Base-by-base conservation (phyloP, 345 rosid species). In the Turritis glabra region DNA sequence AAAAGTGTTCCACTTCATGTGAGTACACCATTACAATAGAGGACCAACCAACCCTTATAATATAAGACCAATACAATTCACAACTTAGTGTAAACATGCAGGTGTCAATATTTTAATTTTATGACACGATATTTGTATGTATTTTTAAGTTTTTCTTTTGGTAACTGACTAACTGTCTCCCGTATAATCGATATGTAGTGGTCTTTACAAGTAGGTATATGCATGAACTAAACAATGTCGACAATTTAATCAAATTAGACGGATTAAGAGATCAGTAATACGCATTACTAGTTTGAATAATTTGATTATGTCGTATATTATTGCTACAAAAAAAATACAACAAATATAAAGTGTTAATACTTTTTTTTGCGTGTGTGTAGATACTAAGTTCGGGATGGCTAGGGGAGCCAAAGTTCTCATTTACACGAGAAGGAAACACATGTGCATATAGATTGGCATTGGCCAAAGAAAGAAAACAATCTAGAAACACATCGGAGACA, bases 61-160 rank as follows among this genome's bases (percentile, higher is more conserved):
- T 69, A 54, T 40, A 68, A 40, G 29, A 55, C 27, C 14, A 40
- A 38, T 53, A 67, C 35, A 67, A 25, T 18, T 54, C 18, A 41
- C 55, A 41, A 69, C 41, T 27, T 27, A 21, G 55, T 41, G 41
- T 12, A 41, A 69, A 12, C 10, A 19, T 40, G 21, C 32, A 26
- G 11, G 8, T 55, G 43, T 18, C 41, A 7, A 26, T 40, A 23
- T 11, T 51, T 40, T 0, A 40, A 55, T 5, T 8, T 17, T 11
- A 21, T 38, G 37, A 53, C 48, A 23, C 17, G 47, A 52, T 38
- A 19, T 23, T 37, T 51, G 10, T n/a, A 37, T 67, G 61, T 25
- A 35, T 52, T 67, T 15, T 5, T 22, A 35, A 23, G 30, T 17
- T 47, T 10, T 25, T 33, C 1, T 52, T 52, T 52, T 51, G 22